Evolutionary conservation across 805 yeast species (phyloP).

Genomic region (Myxozyma nipponensis): DNA sequence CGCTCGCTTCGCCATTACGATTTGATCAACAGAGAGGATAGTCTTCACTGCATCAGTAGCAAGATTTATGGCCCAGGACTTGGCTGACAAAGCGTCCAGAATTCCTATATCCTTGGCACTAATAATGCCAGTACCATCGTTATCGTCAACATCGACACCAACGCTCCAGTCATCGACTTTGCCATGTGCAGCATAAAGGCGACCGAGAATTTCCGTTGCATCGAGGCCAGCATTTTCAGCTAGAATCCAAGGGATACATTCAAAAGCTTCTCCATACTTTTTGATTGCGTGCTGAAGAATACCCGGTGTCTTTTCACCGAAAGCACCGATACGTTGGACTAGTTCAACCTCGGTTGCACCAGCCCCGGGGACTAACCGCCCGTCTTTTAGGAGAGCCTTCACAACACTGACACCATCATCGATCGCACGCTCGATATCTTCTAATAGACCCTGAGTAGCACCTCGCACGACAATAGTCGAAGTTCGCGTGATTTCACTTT

Average conservation of each 20-base stretch:
- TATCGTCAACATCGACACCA: slow-evolving; percentile 72
- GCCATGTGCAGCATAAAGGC: slow-evolving; percentile 83
- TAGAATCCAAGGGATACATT: slow-evolving; percentile 84
- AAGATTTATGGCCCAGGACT: slow-evolving; percentile 80
- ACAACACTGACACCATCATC: slow-evolving; percentile 94
- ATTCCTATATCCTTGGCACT: slow-evolving; percentile 69
- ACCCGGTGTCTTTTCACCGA: slow-evolving; percentile 94
- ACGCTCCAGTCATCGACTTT: slow-evolving; percentile 40
- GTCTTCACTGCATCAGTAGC: slow-evolving; percentile 96
- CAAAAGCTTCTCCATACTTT: slow-evolving; percentile 90
- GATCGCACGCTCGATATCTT: slow-evolving; percentile 93
- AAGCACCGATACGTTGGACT: slow-evolving; percentile 69
- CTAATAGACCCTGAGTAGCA: slow-evolving; percentile 89
- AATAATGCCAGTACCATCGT: slow-evolving; percentile 55
- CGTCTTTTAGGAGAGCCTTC: slow-evolving; percentile 82
- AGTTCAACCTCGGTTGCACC: slow-evolving; percentile 92
- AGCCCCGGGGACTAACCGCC: slow-evolving; percentile 85
- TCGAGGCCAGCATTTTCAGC: slow-evolving; percentile 95
- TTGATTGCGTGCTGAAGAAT: slow-evolving; percentile 89
- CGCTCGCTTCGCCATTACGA: slow-evolving; percentile 97
- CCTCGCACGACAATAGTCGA: slow-evolving; percentile 93
- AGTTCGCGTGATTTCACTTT: slow-evolving; percentile 60
- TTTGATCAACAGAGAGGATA: slow-evolving; percentile 88
- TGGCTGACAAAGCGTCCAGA: slow-evolving; percentile 73
- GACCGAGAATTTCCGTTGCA: slow-evolving; percentile 82